These are phyloP conservation scores for Coemansia erecta DNA, from an alignment of 192 early-diverging fungal species.

Conservation along the genomic window DNA sequence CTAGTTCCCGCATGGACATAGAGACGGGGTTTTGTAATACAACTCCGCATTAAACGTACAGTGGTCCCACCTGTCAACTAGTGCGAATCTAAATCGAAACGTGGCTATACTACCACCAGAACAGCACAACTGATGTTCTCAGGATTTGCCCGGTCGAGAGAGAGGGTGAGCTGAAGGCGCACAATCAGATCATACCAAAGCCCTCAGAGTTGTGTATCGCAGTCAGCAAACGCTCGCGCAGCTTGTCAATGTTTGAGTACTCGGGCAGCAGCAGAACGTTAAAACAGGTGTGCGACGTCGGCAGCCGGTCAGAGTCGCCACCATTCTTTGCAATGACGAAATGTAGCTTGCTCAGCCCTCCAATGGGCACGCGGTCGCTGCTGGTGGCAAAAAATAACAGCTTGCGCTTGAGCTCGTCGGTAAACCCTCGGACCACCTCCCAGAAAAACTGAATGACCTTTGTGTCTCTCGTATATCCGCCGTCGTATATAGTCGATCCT, in stretches of 20 bases:
- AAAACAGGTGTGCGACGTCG: slow-evolving; percentile 92
- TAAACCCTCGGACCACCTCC: slow-evolving; percentile 79
- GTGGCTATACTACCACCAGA: too few relatives aligned
- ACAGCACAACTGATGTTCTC: too few relatives aligned
- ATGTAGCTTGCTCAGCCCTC: slow-evolving; percentile 78
- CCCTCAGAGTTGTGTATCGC: slow-evolving; percentile 81
- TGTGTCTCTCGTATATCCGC: slow-evolving; percentile 67
- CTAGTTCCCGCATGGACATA: too few relatives aligned
- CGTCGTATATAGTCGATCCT: slow-evolving; percentile 79
- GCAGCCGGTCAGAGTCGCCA: slow-evolving; percentile 80
- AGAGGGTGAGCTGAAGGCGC: not conserved
- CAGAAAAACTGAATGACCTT: slow-evolving; percentile 78
- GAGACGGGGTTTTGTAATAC: too few relatives aligned
- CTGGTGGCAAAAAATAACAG: slow-evolving; percentile 91
- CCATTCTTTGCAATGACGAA: slow-evolving; percentile 88
- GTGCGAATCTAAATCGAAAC: too few relatives aligned
- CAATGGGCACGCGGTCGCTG: slow-evolving; percentile 86
- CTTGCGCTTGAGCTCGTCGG: slow-evolving; percentile 79
- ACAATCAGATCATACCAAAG: slow-evolving; percentile 68
- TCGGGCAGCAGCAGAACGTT: slow-evolving; percentile 86
- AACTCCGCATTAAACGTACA: too few relatives aligned
- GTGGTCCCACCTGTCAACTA: too few relatives aligned
- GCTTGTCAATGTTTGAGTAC: slow-evolving; percentile 74
- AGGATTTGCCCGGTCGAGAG: too few relatives aligned
- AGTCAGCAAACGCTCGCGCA: slow-evolving; percentile 71